Evolutionary conservation across 768 basidiomycete genomes (phyloP), one percentile per base, ranked within the genome.

Genomic region (Russula ochroleuca): DNA sequence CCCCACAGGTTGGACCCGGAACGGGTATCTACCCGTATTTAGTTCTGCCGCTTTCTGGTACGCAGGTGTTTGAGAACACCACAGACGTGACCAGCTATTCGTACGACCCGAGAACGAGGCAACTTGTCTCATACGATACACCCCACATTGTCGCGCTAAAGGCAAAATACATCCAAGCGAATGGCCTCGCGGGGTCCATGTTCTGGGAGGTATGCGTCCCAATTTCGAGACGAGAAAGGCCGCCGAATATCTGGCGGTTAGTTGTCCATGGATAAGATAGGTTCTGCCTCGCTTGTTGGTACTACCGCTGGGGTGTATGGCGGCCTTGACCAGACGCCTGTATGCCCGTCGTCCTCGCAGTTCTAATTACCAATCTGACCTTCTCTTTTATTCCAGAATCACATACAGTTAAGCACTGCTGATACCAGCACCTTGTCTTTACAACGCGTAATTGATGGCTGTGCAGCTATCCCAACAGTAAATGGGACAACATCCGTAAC

Each of bases 1-100:
- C 4, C 14, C 35, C 13, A 17, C 59, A 87, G 86, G 78, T 88
- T 63, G 91, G 89, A 17, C 85, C 86, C 8, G 87, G 88, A 14
- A 86, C 86, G 3, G 51, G 86, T 49, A 79, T 89, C 64, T 92
- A 90, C 73, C 84, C 88, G n/a, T 91, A 92, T 78, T 85, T 84
- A 38, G 78, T 70, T 33, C 82, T 94, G 25, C 91, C 90, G 23
- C 70, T 83, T 72, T 70, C 74, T 63, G 78, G 76, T 21, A 68
- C 69, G n/a, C 38, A 80, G 58, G 82, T 90, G 47, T 81, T 78
- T 70, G 84, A 91, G 72, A 88, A 93, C 71, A 74, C 78, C 4
- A 81, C 51, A 53, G 51, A 53, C 17, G 33, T 53, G 33, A 21
- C 51, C n/a, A 53, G 51, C 21, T 53, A 14, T 53, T 53, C 51